Conservation (phyloP, 129 eudicot genomes). For the Tanacetum coccineum region DNA sequence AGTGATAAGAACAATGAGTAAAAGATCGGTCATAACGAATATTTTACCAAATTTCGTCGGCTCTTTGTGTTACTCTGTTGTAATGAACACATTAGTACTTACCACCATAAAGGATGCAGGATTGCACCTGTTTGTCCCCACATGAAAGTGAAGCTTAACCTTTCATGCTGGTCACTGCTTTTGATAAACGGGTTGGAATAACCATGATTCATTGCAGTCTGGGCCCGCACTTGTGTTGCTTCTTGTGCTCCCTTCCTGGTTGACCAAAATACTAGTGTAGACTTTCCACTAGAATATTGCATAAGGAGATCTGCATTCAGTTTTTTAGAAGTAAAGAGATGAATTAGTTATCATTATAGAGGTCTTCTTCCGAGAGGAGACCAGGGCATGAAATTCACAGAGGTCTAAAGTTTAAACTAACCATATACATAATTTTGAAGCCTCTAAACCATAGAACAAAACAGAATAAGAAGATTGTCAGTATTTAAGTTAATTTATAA, state of each 20-base stretch:
- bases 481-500: conserved; percentile 7
- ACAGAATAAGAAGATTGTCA: conserved; percentile 21
- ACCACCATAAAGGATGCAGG: too few species aligned
- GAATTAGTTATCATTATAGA: conserved; percentile 13
- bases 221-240: conserved; percentile 81
- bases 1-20: too few species aligned
- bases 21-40: too few species aligned
- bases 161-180: conserved; percentile 85
- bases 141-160: too few species aligned
- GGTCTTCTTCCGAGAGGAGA: not conserved
- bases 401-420: conserved; percentile 32
- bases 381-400: not conserved
- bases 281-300: conserved; percentile 93
- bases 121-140: too few species aligned
- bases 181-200: conserved; percentile 92
- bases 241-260: conserved; percentile 99
- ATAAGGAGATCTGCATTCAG: conserved; percentile 72
- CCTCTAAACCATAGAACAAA: conserved; percentile 56
- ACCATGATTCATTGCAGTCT: conserved; percentile 82
- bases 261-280: conserved; percentile 93
- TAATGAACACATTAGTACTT: too few species aligned
- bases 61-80: too few species aligned
- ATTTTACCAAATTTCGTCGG: too few species aligned
- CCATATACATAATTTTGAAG: conserved; percentile 93
- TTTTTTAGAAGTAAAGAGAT: conserved; percentile 16